phyloP scores from a whole-genome alignment of 306 rosid genomes.

The Alnus rubra region DNA sequence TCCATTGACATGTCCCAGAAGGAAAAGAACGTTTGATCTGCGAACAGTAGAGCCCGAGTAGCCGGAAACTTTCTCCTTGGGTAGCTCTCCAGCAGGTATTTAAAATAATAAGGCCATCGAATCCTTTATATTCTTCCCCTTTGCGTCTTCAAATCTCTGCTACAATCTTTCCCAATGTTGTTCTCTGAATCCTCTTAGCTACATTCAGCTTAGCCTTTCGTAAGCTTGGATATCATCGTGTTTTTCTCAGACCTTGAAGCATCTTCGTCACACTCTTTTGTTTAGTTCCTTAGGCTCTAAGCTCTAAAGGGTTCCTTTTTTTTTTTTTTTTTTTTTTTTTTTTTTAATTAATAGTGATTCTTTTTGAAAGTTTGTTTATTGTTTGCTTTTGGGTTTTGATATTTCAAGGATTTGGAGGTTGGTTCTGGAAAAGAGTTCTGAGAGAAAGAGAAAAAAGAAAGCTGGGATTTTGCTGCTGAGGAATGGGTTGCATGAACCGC shows the following conservation, averaged over 20 bases:
- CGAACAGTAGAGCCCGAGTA: not conserved
- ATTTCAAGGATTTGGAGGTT: constrained; percentile 3
- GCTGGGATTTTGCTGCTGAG: constrained; percentile 23
- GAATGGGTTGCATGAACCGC: constrained; percentile 48
- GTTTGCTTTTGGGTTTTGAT: not conserved
- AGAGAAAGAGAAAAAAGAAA: not conserved
- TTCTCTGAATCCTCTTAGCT: not conserved
- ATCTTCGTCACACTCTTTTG: not conserved
- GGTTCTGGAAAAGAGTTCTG: not conserved
- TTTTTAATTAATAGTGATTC: constrained; percentile 8
- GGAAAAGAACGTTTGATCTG: not conserved
- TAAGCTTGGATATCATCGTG: not conserved
- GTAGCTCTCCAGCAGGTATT: not conserved
- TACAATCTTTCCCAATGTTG: not conserved
- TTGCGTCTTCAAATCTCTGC: not conserved
- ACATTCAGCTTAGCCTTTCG: not conserved
- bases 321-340: too few species aligned
- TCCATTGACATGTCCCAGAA: not conserved
- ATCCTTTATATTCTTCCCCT: not conserved
- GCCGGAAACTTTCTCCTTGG: not conserved
- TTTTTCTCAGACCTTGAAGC: not conserved
- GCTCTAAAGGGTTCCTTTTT: not conserved
- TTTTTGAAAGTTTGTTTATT: constrained; percentile 6
- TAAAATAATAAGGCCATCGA: not conserved
- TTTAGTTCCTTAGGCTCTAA: constrained; percentile 1